These are phyloP conservation scores for Hyaloscypha bicolor DNA, from an alignment of 495 filamentous ascomycete genomes.

Conservation along the genomic window DNA sequence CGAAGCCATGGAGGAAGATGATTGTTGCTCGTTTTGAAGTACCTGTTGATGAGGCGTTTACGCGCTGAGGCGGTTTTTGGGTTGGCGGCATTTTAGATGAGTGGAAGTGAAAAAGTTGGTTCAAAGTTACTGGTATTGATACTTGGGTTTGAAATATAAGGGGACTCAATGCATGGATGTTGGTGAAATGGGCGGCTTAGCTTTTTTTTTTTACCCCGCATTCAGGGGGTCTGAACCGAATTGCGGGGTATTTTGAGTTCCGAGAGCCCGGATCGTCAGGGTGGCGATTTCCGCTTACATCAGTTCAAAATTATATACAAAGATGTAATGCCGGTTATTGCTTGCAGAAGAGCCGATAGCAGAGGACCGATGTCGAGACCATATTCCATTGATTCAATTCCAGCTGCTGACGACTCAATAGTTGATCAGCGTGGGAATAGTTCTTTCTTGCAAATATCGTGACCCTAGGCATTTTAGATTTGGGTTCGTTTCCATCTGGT, in stretches of 20 bases:
- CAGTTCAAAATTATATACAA: background rate
- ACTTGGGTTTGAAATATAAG: background rate
- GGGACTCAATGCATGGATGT: background rate
- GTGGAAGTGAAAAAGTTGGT: background rate
- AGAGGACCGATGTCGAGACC: too few relatives aligned
- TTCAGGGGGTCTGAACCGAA: background rate
- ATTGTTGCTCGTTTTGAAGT: slow-evolving; percentile 36
- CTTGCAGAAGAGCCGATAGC: too few relatives aligned
- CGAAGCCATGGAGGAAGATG: slow-evolving; percentile 48
- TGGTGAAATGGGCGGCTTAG: too few relatives aligned
- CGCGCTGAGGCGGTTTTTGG: slow-evolving; percentile 36
- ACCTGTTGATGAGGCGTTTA: slow-evolving; percentile 24
- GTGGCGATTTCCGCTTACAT: background rate
- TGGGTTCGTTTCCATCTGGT: too few relatives aligned
- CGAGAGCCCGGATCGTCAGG: too few relatives aligned
- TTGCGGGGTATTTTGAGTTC: background rate
- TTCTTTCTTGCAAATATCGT: too few relatives aligned
- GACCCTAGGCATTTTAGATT: too few relatives aligned
- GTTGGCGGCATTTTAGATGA: background rate
- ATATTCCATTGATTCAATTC: too few relatives aligned
- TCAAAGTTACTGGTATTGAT: background rate
- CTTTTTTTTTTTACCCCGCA: background rate
- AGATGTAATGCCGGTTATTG: too few relatives aligned
- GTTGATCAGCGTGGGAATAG: too few relatives aligned
- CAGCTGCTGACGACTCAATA: too few relatives aligned